phyloP scores from a whole-genome alignment of 208 protist species.

The Herpetomonas muscarum region DNA sequence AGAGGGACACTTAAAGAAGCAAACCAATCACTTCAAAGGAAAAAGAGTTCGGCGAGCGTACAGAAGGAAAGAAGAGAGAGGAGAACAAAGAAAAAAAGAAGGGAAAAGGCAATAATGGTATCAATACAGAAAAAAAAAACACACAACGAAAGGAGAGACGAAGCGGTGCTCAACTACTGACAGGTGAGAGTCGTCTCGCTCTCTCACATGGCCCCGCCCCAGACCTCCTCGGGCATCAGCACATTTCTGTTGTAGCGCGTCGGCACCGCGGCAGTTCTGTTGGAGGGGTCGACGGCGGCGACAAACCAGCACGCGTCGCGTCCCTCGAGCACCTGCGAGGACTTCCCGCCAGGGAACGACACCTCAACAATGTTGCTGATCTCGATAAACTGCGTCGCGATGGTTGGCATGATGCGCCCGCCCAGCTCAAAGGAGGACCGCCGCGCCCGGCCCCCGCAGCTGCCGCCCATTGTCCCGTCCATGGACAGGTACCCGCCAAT shows the following conservation, averaged over 20 bases:
- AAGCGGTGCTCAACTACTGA: too few relatives aligned
- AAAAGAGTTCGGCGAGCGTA: too few relatives aligned
- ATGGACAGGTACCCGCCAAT: neutral
- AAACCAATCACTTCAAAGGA: too few relatives aligned
- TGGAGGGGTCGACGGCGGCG: conserved; percentile 13
- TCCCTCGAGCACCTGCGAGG: conserved; percentile 11
- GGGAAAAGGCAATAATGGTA: neutral
- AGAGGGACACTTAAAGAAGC: neutral
- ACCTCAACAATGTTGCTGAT: conserved; percentile 14
- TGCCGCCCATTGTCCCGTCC: conserved; percentile 3
- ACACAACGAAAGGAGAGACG: neutral
- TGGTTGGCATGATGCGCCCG: conserved; percentile 13
- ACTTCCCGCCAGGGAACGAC: conserved; percentile 14
- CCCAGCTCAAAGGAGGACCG: neutral
- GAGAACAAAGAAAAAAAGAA: conserved; percentile 7
- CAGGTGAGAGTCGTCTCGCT: neutral
- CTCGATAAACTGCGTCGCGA: conserved; percentile 23
- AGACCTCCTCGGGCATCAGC: conserved; percentile 21
- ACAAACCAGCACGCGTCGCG: conserved; percentile 19
- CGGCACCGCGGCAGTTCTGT: conserved; percentile 13
- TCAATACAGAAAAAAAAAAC: neutral
- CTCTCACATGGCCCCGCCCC: conserved; percentile 12
- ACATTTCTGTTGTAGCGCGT: conserved; percentile 10
- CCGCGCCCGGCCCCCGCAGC: conserved; percentile 11
- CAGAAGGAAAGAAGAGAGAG: neutral